Evolutionary conservation across 2,329 filamentous ascomycete species (phyloP).

Genomic region (Dactylellina haptotyla): DNA sequence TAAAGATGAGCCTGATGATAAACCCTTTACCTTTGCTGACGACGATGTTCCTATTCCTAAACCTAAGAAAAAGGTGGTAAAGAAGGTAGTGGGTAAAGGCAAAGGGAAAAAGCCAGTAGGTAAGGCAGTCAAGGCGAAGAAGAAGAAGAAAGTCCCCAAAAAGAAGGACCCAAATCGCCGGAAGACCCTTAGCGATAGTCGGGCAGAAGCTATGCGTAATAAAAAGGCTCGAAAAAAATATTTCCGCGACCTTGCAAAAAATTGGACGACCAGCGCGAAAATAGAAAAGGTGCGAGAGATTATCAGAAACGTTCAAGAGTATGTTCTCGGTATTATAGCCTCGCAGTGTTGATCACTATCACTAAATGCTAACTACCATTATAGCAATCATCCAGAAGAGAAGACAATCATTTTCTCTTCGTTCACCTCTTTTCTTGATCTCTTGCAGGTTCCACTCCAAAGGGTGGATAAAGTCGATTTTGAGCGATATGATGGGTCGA

Average conservation of each 20-base stretch:
- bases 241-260: constrained; percentile 58
- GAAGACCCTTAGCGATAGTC: constrained; percentile 72
- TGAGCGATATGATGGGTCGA: constrained; percentile 79
- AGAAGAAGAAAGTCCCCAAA: constrained; percentile 58
- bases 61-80: neutral
- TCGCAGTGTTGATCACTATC: constrained; percentile 42
- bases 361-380: constrained; percentile 57
- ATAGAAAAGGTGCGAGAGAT: constrained; percentile 75
- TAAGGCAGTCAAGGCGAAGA: constrained; percentile 62
- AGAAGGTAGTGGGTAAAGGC: constrained; percentile 48
- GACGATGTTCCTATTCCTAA: neutral
- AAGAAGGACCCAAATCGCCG: constrained; percentile 59
- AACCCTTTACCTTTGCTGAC: neutral
- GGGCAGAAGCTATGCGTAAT: constrained; percentile 73
- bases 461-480: constrained; percentile 64
- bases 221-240: constrained; percentile 72
- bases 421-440: constrained; percentile 80
- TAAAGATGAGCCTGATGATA: constrained; percentile 1
- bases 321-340: constrained; percentile 60
- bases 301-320: constrained; percentile 62
- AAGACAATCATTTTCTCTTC: constrained; percentile 86
- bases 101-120: constrained; percentile 54
- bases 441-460: constrained; percentile 77
- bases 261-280: constrained; percentile 80
- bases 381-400: constrained; percentile 66